Percentiles rank a stretch among this genome's conserved stretches.
These are phyloP conservation scores for Prunella vulgaris DNA, from an alignment of 257 asterid genomes.

Conservation along the genomic window DNA sequence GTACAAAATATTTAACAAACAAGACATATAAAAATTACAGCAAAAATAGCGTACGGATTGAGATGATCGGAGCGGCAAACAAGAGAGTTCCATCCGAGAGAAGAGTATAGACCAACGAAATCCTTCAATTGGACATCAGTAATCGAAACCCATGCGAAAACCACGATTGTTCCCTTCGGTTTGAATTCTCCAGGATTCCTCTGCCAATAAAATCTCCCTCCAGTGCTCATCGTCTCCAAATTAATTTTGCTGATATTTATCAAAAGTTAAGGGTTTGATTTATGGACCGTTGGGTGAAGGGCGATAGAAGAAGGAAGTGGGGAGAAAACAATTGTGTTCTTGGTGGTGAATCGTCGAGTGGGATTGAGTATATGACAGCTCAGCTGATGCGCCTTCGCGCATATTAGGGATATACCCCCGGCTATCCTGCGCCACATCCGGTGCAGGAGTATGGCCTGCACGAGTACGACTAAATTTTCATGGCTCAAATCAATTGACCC, in stretches of 20 bases:
- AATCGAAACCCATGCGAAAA: constrained; percentile 68
- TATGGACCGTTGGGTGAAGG: constrained; percentile 12
- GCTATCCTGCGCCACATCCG: constrained; percentile 24
- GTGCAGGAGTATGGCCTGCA: not conserved
- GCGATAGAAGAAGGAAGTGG: constrained; percentile 6
- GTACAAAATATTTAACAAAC: not conserved
- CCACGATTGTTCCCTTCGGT: constrained; percentile 56
- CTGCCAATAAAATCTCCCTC: constrained; percentile 67
- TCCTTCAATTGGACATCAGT: constrained; percentile 48
- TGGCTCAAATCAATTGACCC: too few relatives aligned
- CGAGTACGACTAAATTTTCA: too few relatives aligned
- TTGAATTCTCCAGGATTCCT: constrained; percentile 32
- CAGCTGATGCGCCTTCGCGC: constrained; percentile 31
- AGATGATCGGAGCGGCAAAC: constrained; percentile 77
- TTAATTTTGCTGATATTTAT: not conserved
- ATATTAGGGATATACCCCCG: constrained; percentile 18
- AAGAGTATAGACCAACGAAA: constrained; percentile 48
- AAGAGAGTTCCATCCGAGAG: constrained; percentile 76
- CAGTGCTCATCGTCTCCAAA: constrained; percentile 29
- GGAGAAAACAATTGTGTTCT: constrained; percentile 19
- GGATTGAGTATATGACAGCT: constrained; percentile 42
- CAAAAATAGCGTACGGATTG: constrained; percentile 48
- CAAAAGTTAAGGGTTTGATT: constrained; percentile 19
- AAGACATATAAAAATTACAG: not conserved
- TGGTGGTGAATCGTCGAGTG: constrained; percentile 33